These are phyloP conservation scores for Nemania serpens DNA, from an alignment of 2,329 filamentous ascomycete species.

Conservation along the genomic window DNA sequence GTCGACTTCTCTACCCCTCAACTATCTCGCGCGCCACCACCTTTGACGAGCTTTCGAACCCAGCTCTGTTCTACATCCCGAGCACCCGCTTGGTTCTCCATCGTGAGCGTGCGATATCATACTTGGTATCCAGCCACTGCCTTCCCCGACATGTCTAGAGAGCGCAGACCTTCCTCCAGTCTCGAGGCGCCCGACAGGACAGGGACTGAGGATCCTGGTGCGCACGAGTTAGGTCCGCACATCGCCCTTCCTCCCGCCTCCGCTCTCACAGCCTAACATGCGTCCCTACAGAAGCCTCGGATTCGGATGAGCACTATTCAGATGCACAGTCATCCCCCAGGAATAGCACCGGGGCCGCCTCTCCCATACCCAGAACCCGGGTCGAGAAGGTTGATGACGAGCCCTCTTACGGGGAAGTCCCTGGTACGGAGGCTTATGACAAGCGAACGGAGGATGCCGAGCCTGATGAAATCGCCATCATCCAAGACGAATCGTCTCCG, in stretches of 20 bases:
- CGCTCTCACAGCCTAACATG: slow-evolving; percentile 24
- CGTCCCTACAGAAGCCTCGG: slow-evolving; percentile 48
- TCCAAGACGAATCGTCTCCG: slow-evolving; percentile 42
- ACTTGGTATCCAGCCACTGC: neutral
- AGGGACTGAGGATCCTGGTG: slow-evolving; percentile 59
- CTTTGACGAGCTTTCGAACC: slow-evolving; percentile 1
- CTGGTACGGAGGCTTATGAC: slow-evolving; percentile 62
- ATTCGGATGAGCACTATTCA: slow-evolving; percentile 72
- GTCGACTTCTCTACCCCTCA: slow-evolving; percentile 21
- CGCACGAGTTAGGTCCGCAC: slow-evolving; percentile 61
- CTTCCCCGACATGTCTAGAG: slow-evolving; percentile 34
- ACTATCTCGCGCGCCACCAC: slow-evolving; percentile 1
- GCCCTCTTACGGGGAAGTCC: slow-evolving; percentile 64
- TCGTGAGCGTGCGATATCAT: slow-evolving; percentile 12
- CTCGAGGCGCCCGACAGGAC: slow-evolving; percentile 42
- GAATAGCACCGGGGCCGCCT: slow-evolving; percentile 48
- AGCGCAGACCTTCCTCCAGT: slow-evolving; percentile 37
- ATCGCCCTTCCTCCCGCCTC: neutral
- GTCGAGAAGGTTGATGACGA: slow-evolving; percentile 64
- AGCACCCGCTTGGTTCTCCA: slow-evolving; percentile 7
- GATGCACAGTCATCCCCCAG: slow-evolving; percentile 62
- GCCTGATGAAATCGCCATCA: slow-evolving; percentile 64
- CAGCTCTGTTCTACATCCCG: neutral
- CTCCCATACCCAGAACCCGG: slow-evolving; percentile 62
- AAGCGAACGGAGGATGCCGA: slow-evolving; percentile 61